Conservation (phyloP, 2,329 filamentous ascomycete genomes). For the Fusarium sp. region DNA sequence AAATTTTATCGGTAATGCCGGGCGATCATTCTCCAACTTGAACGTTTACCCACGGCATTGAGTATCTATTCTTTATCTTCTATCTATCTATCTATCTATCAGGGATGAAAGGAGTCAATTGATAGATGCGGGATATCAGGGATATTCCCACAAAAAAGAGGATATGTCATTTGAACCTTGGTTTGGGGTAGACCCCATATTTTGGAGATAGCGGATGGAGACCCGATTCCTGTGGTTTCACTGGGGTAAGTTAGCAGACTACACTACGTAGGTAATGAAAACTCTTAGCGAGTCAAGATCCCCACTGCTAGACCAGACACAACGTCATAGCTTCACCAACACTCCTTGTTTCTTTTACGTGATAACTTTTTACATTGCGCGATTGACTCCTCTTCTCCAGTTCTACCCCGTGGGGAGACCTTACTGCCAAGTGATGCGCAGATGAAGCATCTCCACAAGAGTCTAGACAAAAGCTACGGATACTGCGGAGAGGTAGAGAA, state of each 20-base stretch:
- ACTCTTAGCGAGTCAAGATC: background rate
- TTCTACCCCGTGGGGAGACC: conserved; percentile 2
- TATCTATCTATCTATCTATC: no score
- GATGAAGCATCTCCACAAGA: background rate
- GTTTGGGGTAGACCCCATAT: conserved; percentile 11
- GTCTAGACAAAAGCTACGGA: conserved; percentile 1
- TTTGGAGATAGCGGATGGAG: conserved; percentile 19
- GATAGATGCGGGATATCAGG: conserved; percentile 1
- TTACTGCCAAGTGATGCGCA: background rate
- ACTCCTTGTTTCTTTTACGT: conserved; percentile 32
- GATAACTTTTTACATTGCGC: background rate
- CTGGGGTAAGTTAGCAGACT: background rate
- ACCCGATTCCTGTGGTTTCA: conserved; percentile 1
- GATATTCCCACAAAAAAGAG: conserved; percentile 23
- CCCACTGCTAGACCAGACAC: conserved; percentile 5
- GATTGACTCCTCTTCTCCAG: background rate
- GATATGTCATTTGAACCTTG: conserved; percentile 1
- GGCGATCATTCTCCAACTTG: background rate
- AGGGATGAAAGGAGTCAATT: background rate
- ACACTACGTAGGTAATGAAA: conserved; percentile 11
- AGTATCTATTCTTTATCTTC: background rate
- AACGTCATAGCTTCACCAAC: conserved; percentile 20
- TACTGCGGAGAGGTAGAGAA: background rate
- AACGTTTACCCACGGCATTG: background rate
- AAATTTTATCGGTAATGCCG: background rate